Evolutionary conservation across 352 stramenopile genomes (phyloP).

Genomic region (Globisporangium cystogenes): DNA sequence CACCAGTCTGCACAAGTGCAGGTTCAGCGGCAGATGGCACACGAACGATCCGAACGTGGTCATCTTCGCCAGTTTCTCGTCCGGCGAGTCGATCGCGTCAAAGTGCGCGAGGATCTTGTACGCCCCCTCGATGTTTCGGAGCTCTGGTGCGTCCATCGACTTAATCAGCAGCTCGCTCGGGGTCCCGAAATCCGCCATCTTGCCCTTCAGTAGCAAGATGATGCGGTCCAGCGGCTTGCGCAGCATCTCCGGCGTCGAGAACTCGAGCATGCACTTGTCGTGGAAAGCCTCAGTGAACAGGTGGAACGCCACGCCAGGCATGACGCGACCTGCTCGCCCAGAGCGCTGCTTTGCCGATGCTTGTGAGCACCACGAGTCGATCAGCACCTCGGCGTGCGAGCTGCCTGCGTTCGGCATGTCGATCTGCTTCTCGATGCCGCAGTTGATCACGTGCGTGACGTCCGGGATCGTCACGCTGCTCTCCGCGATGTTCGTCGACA

Average conservation of each 20-base stretch:
- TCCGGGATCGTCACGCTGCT: conserved; percentile 95
- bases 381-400: conserved; percentile 64
- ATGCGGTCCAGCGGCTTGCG: conserved; percentile 80
- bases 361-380: conserved; percentile 92
- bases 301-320: conserved; percentile 89
- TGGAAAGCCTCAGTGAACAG: conserved; percentile 78
- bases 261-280: conserved; percentile 64
- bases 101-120: conserved; percentile 73
- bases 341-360: conserved; percentile 85
- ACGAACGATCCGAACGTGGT: conserved; percentile 77
- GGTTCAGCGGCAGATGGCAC: conserved; percentile 67
- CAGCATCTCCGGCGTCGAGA: conserved; percentile 76
- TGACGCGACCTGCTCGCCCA: conserved; percentile 90
- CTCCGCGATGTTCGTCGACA: conserved; percentile 96
- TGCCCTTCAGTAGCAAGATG: conserved; percentile 71
- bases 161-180: conserved; percentile 62
- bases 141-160: conserved; percentile 59
- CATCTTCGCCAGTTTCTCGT: conserved; percentile 53
- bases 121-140: conserved; percentile 63
- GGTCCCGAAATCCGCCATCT: conserved; percentile 61
- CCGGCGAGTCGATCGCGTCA: conserved; percentile 54
- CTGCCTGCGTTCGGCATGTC: conserved; percentile 69
- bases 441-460: conserved; percentile 89
- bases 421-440: conserved; percentile 80
- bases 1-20: conserved; percentile 69